These are phyloP conservation scores for Edaphochlamys debaryana DNA, from an alignment of 139 green algal genomes.

Conservation along the genomic window DNA sequence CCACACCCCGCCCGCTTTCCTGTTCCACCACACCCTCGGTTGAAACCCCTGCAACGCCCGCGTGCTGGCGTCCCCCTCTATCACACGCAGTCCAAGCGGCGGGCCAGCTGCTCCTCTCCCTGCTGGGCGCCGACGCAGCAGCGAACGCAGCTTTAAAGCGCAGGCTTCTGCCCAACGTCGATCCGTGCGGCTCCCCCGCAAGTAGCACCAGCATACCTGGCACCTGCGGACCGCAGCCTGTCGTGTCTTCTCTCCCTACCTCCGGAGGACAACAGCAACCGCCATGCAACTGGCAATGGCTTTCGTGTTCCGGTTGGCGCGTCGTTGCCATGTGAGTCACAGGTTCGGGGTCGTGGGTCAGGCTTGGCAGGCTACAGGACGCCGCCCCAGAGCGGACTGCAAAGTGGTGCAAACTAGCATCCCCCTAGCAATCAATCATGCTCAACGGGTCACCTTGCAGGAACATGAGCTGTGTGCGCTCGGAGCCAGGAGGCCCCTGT, in stretches of 20 bases:
- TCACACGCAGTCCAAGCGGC: neutral
- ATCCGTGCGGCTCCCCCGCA: neutral
- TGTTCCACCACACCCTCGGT: too few relatives aligned
- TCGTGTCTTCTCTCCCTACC: too few relatives aligned
- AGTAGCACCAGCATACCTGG: too few relatives aligned
- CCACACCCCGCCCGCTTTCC: too few relatives aligned
- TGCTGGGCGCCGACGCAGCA: neutral
- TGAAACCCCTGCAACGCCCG: too few relatives aligned
- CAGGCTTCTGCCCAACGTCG: neutral
- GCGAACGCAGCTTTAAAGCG: neutral
- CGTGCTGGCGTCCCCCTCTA: too few relatives aligned
- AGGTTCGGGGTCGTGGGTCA: too few relatives aligned
- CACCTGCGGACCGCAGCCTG: too few relatives aligned
- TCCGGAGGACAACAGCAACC: too few relatives aligned
- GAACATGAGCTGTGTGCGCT: neutral
- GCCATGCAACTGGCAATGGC: conserved; percentile 1
- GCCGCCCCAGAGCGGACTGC: neutral
- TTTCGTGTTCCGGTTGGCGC: neutral
- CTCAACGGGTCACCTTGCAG: neutral
- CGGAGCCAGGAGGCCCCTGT: neutral
- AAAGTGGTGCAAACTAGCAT: neutral
- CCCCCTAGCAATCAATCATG: neutral
- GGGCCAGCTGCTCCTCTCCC: neutral
- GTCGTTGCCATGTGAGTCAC: conserved; percentile 1
- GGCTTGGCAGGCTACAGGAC: too few relatives aligned